These are phyloP conservation scores for Nannochloropsis gaditana DNA, from an alignment of 108 stramenopile species.

Conservation along the genomic window DNA sequence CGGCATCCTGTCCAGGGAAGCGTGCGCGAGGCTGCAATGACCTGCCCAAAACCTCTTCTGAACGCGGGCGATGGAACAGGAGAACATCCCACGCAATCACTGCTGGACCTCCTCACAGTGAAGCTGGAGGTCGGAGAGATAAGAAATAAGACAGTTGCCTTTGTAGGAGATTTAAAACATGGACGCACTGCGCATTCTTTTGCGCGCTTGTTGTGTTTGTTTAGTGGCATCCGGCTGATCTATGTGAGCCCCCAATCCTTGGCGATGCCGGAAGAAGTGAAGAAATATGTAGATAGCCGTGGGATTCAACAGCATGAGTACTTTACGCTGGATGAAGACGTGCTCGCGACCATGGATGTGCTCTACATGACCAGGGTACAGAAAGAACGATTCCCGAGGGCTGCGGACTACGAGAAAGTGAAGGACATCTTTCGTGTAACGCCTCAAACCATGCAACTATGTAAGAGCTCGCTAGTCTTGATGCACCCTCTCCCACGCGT, in stretches of 20 bases:
- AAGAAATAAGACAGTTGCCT: slow-evolving; percentile 58
- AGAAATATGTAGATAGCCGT: slow-evolving; percentile 59
- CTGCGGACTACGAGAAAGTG: slow-evolving; percentile 70
- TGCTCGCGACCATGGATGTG: slow-evolving; percentile 68
- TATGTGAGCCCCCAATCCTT: slow-evolving; percentile 77
- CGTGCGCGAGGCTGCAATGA: slow-evolving; percentile 41
- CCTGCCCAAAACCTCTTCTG: slow-evolving; percentile 64
- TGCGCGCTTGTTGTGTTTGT: slow-evolving; percentile 71
- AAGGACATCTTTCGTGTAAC: slow-evolving; percentile 79
- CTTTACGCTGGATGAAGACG: slow-evolving; percentile 40
- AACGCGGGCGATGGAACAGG: slow-evolving; percentile 96
- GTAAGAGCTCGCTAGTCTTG: slow-evolving; percentile 72
- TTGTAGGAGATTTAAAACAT: slow-evolving; percentile 89
- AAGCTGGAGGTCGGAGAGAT: slow-evolving; percentile 62
- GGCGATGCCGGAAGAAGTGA: slow-evolving; percentile 72
- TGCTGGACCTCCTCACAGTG: slow-evolving; percentile 92
- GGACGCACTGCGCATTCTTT: slow-evolving; percentile 94
- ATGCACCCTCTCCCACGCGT: slow-evolving; percentile 85
- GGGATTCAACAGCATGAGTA: background rate
- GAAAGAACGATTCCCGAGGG: slow-evolving; percentile 77
- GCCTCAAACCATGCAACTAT: slow-evolving; percentile 61
- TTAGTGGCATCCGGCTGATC: slow-evolving; percentile 58
- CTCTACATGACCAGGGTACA: slow-evolving; percentile 95
- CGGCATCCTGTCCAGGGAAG: slow-evolving; percentile 75
- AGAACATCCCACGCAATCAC: slow-evolving; percentile 96